Conservation (phyloP, 2,329 filamentous ascomycete genomes). For the Didymella keratinophila region DNA sequence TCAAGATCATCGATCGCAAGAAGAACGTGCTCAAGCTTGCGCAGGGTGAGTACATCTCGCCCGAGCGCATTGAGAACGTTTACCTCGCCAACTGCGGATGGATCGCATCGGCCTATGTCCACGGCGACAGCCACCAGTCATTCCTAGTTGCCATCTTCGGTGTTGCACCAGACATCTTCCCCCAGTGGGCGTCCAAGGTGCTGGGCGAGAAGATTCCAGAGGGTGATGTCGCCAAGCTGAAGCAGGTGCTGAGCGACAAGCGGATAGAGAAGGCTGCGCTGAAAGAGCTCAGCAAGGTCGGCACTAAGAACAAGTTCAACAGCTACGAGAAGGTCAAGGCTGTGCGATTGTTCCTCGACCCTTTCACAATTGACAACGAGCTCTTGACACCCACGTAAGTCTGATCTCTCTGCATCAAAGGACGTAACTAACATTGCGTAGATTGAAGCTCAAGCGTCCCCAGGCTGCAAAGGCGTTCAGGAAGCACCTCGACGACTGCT, state of each 20-base stretch:
- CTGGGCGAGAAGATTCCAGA: conserved; percentile 71
- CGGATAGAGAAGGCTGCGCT: conserved; percentile 78
- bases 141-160: conserved; percentile 87
- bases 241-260: conserved; percentile 70
- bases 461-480: conserved; percentile 70
- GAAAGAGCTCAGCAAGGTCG: conserved; percentile 79
- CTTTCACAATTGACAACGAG: conserved; percentile 93
- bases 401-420: neutral
- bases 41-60: conserved; percentile 97
- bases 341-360: conserved; percentile 79
- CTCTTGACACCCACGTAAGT: conserved; percentile 87
- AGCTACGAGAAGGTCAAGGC: conserved; percentile 85
- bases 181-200: conserved; percentile 78
- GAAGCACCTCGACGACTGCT: conserved; percentile 65
- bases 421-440: conserved; percentile 41
- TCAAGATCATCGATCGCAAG: conserved; percentile 93
- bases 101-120: conserved; percentile 83
- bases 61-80: conserved; percentile 95
- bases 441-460: conserved; percentile 75
- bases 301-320: conserved; percentile 86
- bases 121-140: conserved; percentile 85
- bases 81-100: conserved; percentile 83
- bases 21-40: conserved; percentile 99
- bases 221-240: conserved; percentile 72
- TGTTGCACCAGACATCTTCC: conserved; percentile 84